Evolutionary conservation across 140 eudicot species (phyloP), one percentile per base, ranked within the genome.

Genomic region (Flaveria floridana): DNA sequence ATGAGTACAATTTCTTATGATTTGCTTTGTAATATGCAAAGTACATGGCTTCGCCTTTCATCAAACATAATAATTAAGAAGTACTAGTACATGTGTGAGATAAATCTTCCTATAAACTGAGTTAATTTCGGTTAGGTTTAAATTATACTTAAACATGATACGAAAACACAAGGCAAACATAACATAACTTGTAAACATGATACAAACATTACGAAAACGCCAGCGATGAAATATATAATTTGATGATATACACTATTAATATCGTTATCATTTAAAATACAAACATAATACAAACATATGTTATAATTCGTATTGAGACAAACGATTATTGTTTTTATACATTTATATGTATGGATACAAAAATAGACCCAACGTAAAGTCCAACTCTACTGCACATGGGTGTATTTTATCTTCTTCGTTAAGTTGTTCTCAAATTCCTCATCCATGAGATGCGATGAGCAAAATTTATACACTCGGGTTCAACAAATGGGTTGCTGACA

Each of bases 331-430:
- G 14, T 48, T 48, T 3, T 48, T 13, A 18, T 48, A 8, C 13
- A 8, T 44, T 9, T 44, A 48, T 48, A 25, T 11, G 28, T 12
- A 61, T 61, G 42, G 2, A 61, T 26, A 61, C 15, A 26, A 61
- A 61, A 11, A 26, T 19, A 9, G 18, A 23, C 19, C 42, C 41
- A 61, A 61, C 44, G 67, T 61, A 61, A 61, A 25, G 3, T 61
- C 67, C 67, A 61, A 61, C 10, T 61, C 42, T 25, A 61, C 42
- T 25, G 28, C 67, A 61, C 67, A 61, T 61, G 67, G 41, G 67
- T 25, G 14, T 13, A 25, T 13, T 61, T 26, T 61, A 61, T 61
- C 67, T 61, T 61, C 14, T 61, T 61, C 67, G 67, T 23, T n/a
- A n/a, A n/a, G n/a, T n/a, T 61, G 34, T 21, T 58, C 65, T 23